Evolutionary conservation across 768 basidiomycete species (phyloP).

Genomic region (Fomitopsis serialis): DNA sequence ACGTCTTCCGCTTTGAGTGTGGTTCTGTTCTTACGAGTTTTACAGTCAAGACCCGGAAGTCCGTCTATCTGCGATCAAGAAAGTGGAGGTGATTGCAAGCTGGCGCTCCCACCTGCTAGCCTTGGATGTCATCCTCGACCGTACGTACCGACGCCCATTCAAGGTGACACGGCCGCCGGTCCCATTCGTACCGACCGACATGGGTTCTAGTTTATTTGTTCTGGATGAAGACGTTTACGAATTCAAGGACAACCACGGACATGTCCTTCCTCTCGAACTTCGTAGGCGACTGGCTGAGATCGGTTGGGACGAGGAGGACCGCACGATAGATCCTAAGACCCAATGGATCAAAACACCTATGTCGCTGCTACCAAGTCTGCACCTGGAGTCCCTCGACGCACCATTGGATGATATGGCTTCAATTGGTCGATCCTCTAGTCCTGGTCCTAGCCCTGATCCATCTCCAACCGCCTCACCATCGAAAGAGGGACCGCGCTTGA

Average conservation of each 20-base stretch:
- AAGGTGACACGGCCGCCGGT: slow-evolving; percentile 64
- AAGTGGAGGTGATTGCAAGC: slow-evolving; percentile 51
- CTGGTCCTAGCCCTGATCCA: slow-evolving; percentile 18
- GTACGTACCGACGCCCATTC: slow-evolving; percentile 58
- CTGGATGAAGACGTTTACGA: slow-evolving; percentile 48
- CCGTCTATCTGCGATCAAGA: slow-evolving; percentile 48
- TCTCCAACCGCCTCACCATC: slow-evolving; percentile 14
- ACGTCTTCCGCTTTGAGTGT: slow-evolving; percentile 4
- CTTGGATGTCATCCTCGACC: slow-evolving; percentile 56
- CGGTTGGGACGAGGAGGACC: slow-evolving; percentile 66
- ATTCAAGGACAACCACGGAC: slow-evolving; percentile 37
- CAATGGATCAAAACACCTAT: slow-evolving; percentile 62
- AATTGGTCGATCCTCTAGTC: slow-evolving; percentile 2
- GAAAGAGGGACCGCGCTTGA: slow-evolving; percentile 30
- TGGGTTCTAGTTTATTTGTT: slow-evolving; percentile 58
- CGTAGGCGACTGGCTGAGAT: slow-evolving; percentile 64
- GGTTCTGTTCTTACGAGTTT: background rate
- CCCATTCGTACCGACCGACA: slow-evolving; percentile 71
- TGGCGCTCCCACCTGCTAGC: slow-evolving; percentile 68
- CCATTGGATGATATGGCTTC: background rate
- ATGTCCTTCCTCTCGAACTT: slow-evolving; percentile 54
- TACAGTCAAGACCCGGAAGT: slow-evolving; percentile 42
- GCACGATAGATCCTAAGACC: slow-evolving; percentile 45
- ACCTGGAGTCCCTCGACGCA: slow-evolving; percentile 41
- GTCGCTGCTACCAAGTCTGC: slow-evolving; percentile 53